Evolutionary conservation across 108 stramenopile genomes (phyloP), one percentile per base, ranked within the genome.

Genomic region (Licmophora abbreviata): DNA sequence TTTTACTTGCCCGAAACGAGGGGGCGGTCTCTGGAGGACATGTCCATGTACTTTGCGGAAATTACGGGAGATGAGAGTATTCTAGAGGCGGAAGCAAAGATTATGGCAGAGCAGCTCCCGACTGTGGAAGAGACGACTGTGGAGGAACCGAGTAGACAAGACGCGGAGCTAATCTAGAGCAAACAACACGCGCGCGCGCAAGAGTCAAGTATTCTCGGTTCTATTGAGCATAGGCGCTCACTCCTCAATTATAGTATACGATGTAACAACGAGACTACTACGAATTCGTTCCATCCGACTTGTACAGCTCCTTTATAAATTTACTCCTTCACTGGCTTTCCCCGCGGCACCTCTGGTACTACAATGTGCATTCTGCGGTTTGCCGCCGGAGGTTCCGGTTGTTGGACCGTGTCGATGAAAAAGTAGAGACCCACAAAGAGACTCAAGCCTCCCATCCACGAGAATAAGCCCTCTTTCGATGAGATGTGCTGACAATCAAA

Each of bases 401-500:
- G 48, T 32, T 50, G 31, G 2, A 31, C 18, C 1, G 29, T 2
- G 48, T 84, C 78, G 61, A 85, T 73, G 22, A 80, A 35, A 38
- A 71, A 61, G 53, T 62, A 89, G 26, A 94, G 37, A 0, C 64
- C 48, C 0, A 66, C 73, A 55, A 95, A 93, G 41, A 74, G 71
- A 6, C 88, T 73, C 42, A 95, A 69, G 25, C 83, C 92, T 18
- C 76, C 81, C 29, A 85, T 23, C 91, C 87, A 93, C 59, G 74
- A 74, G 15, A 49, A 49, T 18, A 97, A 36, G 2, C 74, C 96
- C 66, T 93, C 84, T 20, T 41, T 41, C 4, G 75, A 71, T n/a
- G 66, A 68, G 41, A 95, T 57, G 65, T 93, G 93, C 53, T 90
- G 90, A 51, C 84, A 89, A 64, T 97, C 96, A 59, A 94, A 97